Percentiles rank a stretch among this genome's conserved stretches.
Evolutionary conservation across 2,329 filamentous ascomycete species (phyloP).

Genomic region (Cytospora mali): DNA sequence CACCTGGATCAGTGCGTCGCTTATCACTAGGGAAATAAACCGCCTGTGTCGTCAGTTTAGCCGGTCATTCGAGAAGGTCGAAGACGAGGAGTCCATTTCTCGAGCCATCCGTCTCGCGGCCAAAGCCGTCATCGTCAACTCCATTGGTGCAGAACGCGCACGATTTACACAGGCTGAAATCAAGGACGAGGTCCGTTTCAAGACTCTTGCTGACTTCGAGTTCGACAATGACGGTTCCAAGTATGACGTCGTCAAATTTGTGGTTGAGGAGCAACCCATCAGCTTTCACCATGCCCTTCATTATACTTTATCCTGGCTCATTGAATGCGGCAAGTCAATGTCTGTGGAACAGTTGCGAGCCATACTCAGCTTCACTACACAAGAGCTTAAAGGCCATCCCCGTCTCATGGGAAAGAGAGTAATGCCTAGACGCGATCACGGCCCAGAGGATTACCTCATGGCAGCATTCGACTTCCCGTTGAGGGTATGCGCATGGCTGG

Average conservation of each 20-base stretch:
- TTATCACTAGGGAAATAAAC: slow-evolving; percentile 95
- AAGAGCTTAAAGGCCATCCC: slow-evolving; percentile 68
- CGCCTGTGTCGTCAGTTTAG: slow-evolving; percentile 85
- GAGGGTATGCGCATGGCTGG: slow-evolving; percentile 91
- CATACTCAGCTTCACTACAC: slow-evolving; percentile 71
- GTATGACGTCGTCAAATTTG: slow-evolving; percentile 79
- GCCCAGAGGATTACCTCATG: slow-evolving; percentile 78
- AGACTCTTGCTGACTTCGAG: slow-evolving; percentile 74
- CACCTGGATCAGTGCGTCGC: slow-evolving; percentile 93
- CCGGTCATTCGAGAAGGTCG: slow-evolving; percentile 76
- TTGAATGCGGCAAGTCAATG: slow-evolving; percentile 84
- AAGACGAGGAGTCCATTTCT: slow-evolving; percentile 68
- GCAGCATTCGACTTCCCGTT: slow-evolving; percentile 91
- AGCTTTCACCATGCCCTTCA: slow-evolving; percentile 98
- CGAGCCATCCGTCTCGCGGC: slow-evolving; percentile 74
- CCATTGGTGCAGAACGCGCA: slow-evolving; percentile 82
- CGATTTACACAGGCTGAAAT: slow-evolving; percentile 87
- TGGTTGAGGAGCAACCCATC: slow-evolving; percentile 86
- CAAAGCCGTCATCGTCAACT: slow-evolving; percentile 84
- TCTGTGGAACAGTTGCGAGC: slow-evolving; percentile 65
- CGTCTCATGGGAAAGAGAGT: slow-evolving; percentile 62
- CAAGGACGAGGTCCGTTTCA: slow-evolving; percentile 83
- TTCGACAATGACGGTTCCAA: slow-evolving; percentile 64
- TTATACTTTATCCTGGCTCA: slow-evolving; percentile 93
- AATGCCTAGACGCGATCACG: slow-evolving; percentile 59